Conservation (phyloP, 192 early-diverging fungal genomes). For the Backusella tarrabulga region DNA sequence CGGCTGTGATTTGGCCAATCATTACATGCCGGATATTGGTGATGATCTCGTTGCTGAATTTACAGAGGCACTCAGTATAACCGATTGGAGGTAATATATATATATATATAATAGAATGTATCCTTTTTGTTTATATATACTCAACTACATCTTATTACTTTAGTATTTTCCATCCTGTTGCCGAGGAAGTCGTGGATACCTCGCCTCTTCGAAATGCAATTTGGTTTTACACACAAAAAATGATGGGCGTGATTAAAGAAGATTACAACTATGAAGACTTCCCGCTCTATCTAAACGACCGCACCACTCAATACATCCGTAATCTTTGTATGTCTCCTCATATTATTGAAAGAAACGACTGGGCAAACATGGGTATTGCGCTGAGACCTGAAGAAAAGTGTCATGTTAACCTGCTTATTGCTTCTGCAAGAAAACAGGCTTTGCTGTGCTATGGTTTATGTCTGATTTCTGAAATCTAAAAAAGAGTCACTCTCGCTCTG, state of each 20-base stretch:
- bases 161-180: slow-evolving; percentile 36
- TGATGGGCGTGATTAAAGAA: slow-evolving; percentile 53
- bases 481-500: no score
- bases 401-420: slow-evolving; percentile 52
- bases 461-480: slow-evolving; percentile 9
- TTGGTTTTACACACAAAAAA: slow-evolving; percentile 51
- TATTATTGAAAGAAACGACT: slow-evolving; percentile 45
- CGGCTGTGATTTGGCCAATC: slow-evolving; percentile 44
- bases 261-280: slow-evolving; percentile 53
- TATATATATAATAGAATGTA: neutral
- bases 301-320: slow-evolving; percentile 42
- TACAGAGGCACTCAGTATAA: slow-evolving; percentile 49
- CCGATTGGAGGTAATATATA: slow-evolving; percentile 45
- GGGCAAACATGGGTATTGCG: slow-evolving; percentile 51
- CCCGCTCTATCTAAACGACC: slow-evolving; percentile 43
- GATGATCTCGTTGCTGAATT: slow-evolving; percentile 53
- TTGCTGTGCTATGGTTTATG: slow-evolving; percentile 53
- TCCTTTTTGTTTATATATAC: neutral
- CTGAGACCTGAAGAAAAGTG: slow-evolving; percentile 58
- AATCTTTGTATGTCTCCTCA: slow-evolving; percentile 45
- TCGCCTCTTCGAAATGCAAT: slow-evolving; percentile 54
- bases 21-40: slow-evolving; percentile 49
- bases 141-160: neutral
- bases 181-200: slow-evolving; percentile 51
- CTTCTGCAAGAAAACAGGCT: slow-evolving; percentile 55